These are phyloP conservation scores for Penicillium macrosclerotiorum DNA, from an alignment of 495 filamentous ascomycete species.

Conservation along the genomic window DNA sequence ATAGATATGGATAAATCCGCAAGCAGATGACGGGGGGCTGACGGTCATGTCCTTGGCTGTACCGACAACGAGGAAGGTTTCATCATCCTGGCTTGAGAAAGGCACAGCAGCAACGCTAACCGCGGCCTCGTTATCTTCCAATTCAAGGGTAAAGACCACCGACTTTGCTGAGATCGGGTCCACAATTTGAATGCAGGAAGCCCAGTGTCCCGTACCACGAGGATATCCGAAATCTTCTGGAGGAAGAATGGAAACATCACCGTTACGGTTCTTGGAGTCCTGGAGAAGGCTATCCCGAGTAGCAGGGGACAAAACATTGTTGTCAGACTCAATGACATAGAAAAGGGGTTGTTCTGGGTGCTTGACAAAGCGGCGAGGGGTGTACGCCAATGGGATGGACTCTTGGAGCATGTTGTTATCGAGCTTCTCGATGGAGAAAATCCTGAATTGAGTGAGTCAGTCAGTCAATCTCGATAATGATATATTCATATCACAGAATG, in stretches of 20 bases:
- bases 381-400: conserved; percentile 84
- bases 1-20: conserved; percentile 91
- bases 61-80: conserved; percentile 87
- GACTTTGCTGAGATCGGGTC: conserved; percentile 75
- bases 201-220: conserved; percentile 80
- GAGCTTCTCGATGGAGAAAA: conserved; percentile 86
- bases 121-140: conserved; percentile 88
- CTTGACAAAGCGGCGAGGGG: conserved; percentile 80
- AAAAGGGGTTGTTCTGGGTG: conserved; percentile 87
- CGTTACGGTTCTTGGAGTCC: conserved; percentile 63
- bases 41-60: conserved; percentile 86
- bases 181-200: conserved; percentile 86
- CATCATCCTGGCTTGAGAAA: conserved; percentile 84
- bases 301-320: conserved; percentile 77
- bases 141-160: conserved; percentile 71
- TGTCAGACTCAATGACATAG: conserved; percentile 92
- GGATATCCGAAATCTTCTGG: conserved; percentile 90
- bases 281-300: conserved; percentile 67
- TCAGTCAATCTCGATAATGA: conserved; percentile 1
- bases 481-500: neutral
- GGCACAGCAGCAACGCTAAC: conserved; percentile 79
- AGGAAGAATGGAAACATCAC: conserved; percentile 65
- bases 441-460: conserved; percentile 54
- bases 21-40: conserved; percentile 67
- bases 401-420: conserved; percentile 85